Percentiles rank a stretch among this genome's conserved stretches.
Evolutionary conservation across 2,329 filamentous ascomycete species (phyloP).

Genomic region (Chaetomium olivaceum): DNA sequence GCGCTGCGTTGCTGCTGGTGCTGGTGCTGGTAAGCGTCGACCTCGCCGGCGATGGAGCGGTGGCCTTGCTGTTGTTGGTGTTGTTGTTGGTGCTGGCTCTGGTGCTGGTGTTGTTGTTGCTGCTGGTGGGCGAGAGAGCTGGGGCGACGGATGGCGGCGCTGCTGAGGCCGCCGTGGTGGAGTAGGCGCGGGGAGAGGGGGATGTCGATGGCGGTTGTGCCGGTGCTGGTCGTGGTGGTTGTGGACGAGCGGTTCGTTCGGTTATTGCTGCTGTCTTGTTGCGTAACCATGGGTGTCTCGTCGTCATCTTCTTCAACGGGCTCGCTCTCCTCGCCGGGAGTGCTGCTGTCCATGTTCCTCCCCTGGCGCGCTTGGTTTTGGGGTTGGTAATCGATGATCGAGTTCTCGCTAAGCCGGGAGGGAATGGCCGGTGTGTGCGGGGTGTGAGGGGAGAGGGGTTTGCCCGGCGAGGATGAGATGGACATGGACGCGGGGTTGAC

Average conservation of each 20-base stretch:
- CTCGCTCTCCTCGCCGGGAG: constrained; percentile 34
- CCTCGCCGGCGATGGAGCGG: constrained; percentile 57
- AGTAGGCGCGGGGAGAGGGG: constrained; percentile 65
- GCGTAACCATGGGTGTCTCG: constrained; percentile 32
- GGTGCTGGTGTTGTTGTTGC: not conserved
- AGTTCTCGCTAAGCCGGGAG: constrained; percentile 88
- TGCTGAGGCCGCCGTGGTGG: constrained; percentile 43
- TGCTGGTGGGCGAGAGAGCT: not conserved
- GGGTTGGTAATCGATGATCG: constrained; percentile 68
- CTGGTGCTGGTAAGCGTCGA: constrained; percentile 62
- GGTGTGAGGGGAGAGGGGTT: constrained; percentile 85
- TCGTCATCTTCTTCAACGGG: constrained; percentile 36
- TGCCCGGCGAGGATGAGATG: constrained; percentile 83
- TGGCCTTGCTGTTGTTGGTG: constrained; percentile 52
- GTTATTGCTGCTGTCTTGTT: constrained; percentile 11
- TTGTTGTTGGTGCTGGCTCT: not conserved
- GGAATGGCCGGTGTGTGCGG: constrained; percentile 93
- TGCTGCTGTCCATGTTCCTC: constrained; percentile 30
- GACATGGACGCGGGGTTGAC: constrained; percentile 74
- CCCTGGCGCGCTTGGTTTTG: constrained; percentile 35
- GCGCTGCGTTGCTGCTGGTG: too few species aligned
- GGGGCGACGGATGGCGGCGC: constrained; percentile 1
- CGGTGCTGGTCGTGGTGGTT: constrained; percentile 37
- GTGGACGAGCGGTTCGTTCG: constrained; percentile 33
- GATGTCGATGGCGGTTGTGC: constrained; percentile 70